Evolutionary conservation across 176 grass and related monocot species (phyloP).

Genomic region (Puccinellia tenuiflora): DNA sequence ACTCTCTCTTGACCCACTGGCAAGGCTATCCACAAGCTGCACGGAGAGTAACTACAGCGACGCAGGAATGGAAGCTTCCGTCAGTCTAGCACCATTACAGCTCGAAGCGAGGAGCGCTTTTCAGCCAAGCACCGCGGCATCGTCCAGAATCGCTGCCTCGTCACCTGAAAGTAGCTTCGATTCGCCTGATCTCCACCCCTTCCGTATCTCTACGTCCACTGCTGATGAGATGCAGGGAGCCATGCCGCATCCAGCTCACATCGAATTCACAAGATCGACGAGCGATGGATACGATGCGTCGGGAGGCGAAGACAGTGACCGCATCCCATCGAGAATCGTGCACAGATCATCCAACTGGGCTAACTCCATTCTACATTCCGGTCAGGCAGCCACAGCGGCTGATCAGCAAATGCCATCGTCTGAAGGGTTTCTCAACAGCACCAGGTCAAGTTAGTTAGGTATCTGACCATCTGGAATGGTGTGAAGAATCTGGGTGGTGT

Average conservation of each 20-base stretch:
- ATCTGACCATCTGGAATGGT: not conserved
- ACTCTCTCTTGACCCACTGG: slow-evolving; percentile 70
- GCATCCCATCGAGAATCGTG: slow-evolving; percentile 88
- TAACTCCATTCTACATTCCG: slow-evolving; percentile 30
- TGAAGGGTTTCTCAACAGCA: slow-evolving; percentile 21
- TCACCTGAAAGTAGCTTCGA: slow-evolving; percentile 92
- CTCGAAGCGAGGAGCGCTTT: slow-evolving; percentile 88
- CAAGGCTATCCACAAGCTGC: slow-evolving; percentile 59
- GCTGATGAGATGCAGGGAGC: slow-evolving; percentile 54
- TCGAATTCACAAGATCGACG: slow-evolving; percentile 65
- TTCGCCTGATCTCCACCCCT: slow-evolving; percentile 91
- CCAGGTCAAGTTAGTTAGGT: not conserved
- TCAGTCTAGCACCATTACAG: slow-evolving; percentile 77
- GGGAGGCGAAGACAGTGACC: slow-evolving; percentile 89
- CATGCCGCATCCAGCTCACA: slow-evolving; percentile 23
- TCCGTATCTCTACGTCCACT: slow-evolving; percentile 58
- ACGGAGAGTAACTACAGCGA: slow-evolving; percentile 58
- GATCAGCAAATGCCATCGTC: slow-evolving; percentile 30
- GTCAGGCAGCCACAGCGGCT: slow-evolving; percentile 4
- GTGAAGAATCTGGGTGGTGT: not conserved
- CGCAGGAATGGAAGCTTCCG: slow-evolving; percentile 39
- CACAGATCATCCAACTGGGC: slow-evolving; percentile 87
- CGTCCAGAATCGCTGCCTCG: slow-evolving; percentile 47
- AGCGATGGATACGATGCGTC: slow-evolving; percentile 96
- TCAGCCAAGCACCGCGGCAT: slow-evolving; percentile 45